Base-by-base conservation (phyloP, 176 grass and related monocot genomes). In the Oryza glaberrima region DNA sequence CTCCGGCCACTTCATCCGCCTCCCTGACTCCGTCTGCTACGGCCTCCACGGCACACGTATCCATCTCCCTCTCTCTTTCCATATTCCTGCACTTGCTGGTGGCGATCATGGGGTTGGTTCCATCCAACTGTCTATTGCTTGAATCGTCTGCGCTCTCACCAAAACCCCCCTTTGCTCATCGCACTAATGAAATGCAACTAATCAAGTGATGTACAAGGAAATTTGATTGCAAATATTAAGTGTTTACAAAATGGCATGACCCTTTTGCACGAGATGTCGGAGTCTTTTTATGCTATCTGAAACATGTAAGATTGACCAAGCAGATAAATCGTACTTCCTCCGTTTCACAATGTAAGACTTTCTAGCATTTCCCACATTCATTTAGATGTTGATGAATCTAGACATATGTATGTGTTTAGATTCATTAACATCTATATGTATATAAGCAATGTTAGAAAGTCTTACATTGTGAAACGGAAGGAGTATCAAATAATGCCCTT, bases 1-100 rank as follows among this genome's bases (percentile, higher is more conserved):
- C 81, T 98, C 96, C 68, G 93, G 96, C 3, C 96, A 98, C 81
- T 95, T 98, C 90, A 95, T 95, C 56, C 82, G 87, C n/a, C 82
- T 95, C 23, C 91, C 91, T 6, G 80, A 88, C n/a, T 92, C 93
- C 68, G 67, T 86, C 78, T 98, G 93, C 86, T 98, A 94, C 67
- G 96, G 96, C 17, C 91, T 98, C 56, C 96, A 98, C 0, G 96
- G 96, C 81, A 95, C 88, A 19, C 89, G 93, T 98, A 89, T 19
- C 7, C 58, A 63, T 58, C 74, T 47, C 12, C 61, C 56, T 41
- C 40, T 41, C 40, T 20, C 52, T 12, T 40, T 67, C 49, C 46
- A 28, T 35, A 54, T 11, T 86, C 56, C 19, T 83, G 0, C 32
- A 82, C n/a, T 41, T 74, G 26, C 35, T 38, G 66, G 20, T 78